Evolutionary conservation across 306 rosid genomes (phyloP), one percentile per base, ranked within the genome.

Genomic region (Ochetophila trinervis): DNA sequence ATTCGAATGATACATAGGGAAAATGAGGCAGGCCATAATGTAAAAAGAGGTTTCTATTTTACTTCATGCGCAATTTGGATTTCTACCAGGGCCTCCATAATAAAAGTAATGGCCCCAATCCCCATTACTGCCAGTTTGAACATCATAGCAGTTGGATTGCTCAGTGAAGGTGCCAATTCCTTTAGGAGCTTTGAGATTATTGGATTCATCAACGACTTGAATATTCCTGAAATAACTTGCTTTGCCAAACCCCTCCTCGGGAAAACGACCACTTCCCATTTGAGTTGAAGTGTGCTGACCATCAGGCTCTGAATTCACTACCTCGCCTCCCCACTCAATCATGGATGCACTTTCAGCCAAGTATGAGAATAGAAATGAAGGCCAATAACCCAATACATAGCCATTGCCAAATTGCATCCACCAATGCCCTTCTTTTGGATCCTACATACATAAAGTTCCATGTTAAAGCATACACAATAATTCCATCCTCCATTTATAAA

Each of bases 291-390:
- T 94, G 78, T 94, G 99, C 47, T 83, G 85, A 15, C 99, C 97
- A 23, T 82, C 95, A 14, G 84, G 72, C 75, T 88, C 69, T 18
- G 97, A 87, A 37, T 94, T 94, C 3, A 94, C 99, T 50, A 94
- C 97, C 74, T 94, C 99, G 11, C 99, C 99, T 62, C 99, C 99
- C 99, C 99, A 94, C 60, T 94, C 99, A 17, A 94, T 86, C 97
- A 90, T 94, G 60, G 96, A 84, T 23, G 97, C 99, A 75, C 99
- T 94, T 11, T 90, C 99, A 0, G 95, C 96, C 74, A 94, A 75
- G 75, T 94, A 90, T 13, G 99, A 90, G 88, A 94, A 94, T 17
- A 94, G 70, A 80, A 85, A 94, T 0, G 99, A 83, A 5, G 99
- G 99, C 99, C 99, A 94, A 53, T 94, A 94, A 0, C 99, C 99